Base-by-base conservation (phyloP, 495 filamentous ascomycete species). In the Peziza echinospora region DNA sequence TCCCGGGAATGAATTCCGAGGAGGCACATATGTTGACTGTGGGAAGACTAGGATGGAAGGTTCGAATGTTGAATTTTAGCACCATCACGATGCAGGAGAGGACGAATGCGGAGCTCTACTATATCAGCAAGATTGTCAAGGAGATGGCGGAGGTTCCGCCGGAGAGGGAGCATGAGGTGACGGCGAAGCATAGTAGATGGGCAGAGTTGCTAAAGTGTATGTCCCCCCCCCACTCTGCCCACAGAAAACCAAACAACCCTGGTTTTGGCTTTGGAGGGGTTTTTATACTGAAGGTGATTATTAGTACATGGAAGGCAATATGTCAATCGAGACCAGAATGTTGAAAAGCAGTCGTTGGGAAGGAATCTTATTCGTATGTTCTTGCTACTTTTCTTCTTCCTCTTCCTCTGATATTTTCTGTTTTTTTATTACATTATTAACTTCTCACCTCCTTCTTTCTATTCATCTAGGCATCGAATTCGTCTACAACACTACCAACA, bases 41-140 rank as follows among this genome's bases (percentile, higher is more conserved):
- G 5, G 79, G 80, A n/a, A 80, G 85, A 16, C 63, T 94, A 1
- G 64, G 73, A 2, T 61, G 61, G 5, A 70, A 91, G 10, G 69
- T 71, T 24, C 65, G 63, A 0, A 30, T 47, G 37, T 71, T 97
- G 11, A 96, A 97, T 61, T 91, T 79, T 60, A 78, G 75, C 54
- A 67, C 64, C 3, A 80, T 97, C 51, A 73, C 75, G 0, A 48
- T 60, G 0, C 70, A 75, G 37, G 85, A 94, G 51, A 74, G 89
- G 17, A 67, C 69, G 41, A 84, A 96, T 53, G 84, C 82, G 10
- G 89, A 97, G 47, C 77, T 85, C 56, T 97, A 86, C 62, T 97
- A 96, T 58, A 72, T 96, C 9, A 77, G 74, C 5, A 71, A 76
- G 24, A 85, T 94, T 45, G 80, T 70, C 16, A 74, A 75, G 43